Base-by-base conservation (phyloP, 2,329 filamentous ascomycete species). In the Penicillium griseofulvum region DNA sequence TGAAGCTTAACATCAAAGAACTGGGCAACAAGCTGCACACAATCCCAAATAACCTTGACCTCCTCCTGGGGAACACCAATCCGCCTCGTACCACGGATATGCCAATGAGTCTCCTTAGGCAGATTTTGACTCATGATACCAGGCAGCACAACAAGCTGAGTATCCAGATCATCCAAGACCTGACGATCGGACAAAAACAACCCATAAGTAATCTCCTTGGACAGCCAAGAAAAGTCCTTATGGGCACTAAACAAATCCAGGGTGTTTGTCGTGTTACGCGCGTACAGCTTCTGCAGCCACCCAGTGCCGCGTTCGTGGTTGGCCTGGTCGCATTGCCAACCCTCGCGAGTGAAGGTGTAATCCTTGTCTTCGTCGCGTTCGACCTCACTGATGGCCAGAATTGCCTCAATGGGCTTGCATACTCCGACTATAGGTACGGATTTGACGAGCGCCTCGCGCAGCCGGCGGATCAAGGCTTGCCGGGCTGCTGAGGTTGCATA, bases 161-260 rank as follows among this genome's bases (percentile, higher is more conserved):
- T 77, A 62, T 79, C 77, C 2, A 79, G 54, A 46, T 73, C 68
- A 47, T 74, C 67, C 49, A 78, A 56, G 9, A 75, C 65, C 42
- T 70, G 66, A 16, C 76, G 71, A 62, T 79, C 77, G 14, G 73
- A 73, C 44, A 79, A 66, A 48, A 82, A 80, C 67, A 83, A 63
- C 12, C 77, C 77, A 76, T 96, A 96, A 2, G 83, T 85, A 14
- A 88, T 83, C 17, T 88, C 88, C 48, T 90, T 80, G 72, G 91
- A 89, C 74, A 95, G 82, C 66, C 85, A 86, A 10, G 83, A 79
- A 70, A 96, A 91, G 31, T 76, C 71, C 19, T 56, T 57, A 46
- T 73, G 71, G 24, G 69, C 67, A 14, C 37, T 53, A 46, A 73
- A 70, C 34, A 71, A 24, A 39, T 70, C 63, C 56, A 73, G 48